Evolutionary conservation across 2,329 filamentous ascomycete species (phyloP).

Genomic region (Diaporthe vexans): DNA sequence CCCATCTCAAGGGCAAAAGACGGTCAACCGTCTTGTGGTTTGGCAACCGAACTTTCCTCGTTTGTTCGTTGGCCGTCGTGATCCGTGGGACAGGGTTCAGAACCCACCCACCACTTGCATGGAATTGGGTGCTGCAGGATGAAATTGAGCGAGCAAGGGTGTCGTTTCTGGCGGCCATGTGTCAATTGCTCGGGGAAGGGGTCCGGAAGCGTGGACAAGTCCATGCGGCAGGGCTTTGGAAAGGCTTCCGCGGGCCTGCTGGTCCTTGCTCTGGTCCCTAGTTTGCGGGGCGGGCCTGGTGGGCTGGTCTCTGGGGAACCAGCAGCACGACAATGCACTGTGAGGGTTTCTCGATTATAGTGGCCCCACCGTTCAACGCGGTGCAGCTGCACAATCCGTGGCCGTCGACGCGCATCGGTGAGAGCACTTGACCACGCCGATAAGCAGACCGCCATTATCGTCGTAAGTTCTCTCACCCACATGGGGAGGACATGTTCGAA

Average conservation of each 20-base stretch:
- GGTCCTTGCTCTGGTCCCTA: constrained; percentile 9
- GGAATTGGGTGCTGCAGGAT: constrained; percentile 40
- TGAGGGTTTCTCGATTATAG: constrained; percentile 34
- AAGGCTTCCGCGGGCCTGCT: constrained; percentile 36
- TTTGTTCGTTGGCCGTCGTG: constrained; percentile 22
- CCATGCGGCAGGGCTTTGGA: constrained; percentile 25
- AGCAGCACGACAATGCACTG: constrained; percentile 35
- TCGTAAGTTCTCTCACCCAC: constrained; percentile 33
- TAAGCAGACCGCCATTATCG: constrained; percentile 42
- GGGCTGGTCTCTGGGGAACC: constrained; percentile 27
- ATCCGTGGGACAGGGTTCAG: constrained; percentile 32
- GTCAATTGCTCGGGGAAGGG: constrained; percentile 41
- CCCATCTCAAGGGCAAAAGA: constrained; percentile 21
- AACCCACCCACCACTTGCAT: constrained; percentile 30
- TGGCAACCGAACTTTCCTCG: constrained; percentile 32
- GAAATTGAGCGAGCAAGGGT: constrained; percentile 38
- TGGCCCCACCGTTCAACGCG: constrained; percentile 38
- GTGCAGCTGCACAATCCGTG: constrained; percentile 21
- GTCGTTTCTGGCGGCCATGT: constrained; percentile 42
- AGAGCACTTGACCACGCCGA: constrained; percentile 36
- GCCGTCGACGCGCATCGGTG: constrained; percentile 35
- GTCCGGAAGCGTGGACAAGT: constrained; percentile 38
- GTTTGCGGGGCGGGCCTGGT: constrained; percentile 33
- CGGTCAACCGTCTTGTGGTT: constrained; percentile 37
- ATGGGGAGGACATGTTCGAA: background rate